These are phyloP conservation scores for Solanum boliviense DNA, from an alignment of 257 asterid genomes.

Conservation along the genomic window DNA sequence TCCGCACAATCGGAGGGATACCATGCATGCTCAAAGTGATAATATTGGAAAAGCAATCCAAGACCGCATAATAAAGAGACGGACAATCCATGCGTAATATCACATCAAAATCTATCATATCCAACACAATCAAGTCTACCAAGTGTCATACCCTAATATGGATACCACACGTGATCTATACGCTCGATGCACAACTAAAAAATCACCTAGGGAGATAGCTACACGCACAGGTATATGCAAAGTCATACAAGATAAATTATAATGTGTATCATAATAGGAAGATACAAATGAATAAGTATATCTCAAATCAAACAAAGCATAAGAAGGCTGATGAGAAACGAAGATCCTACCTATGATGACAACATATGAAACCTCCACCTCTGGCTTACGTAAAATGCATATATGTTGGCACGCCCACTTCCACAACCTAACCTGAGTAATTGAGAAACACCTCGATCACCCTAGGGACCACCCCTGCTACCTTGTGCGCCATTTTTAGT, in stretches of 20 bases:
- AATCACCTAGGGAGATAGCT: too few species aligned
- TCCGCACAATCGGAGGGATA: too few species aligned
- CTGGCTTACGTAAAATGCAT: not conserved
- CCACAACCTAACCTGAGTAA: not conserved
- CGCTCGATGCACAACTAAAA: not conserved
- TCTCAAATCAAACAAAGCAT: too few species aligned
- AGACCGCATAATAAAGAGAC: not conserved
- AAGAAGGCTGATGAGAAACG: too few species aligned
- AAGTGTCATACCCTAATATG: not conserved
- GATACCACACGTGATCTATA: fast-evolving
- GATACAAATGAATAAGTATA: not conserved
- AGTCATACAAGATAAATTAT: too few species aligned
- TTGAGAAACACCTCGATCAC: not conserved
- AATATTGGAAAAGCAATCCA: too few species aligned
- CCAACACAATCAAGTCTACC: not conserved
- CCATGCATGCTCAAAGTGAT: not conserved
- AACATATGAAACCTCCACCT: too few species aligned
- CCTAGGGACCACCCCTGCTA: not conserved
- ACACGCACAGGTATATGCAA: not conserved
- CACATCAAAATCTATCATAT: not conserved
- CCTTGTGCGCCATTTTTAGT: not conserved
- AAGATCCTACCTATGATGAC: too few species aligned
- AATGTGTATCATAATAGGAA: not conserved
- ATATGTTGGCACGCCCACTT: fast-evolving
- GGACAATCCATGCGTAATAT: not conserved